These are phyloP conservation scores for Scenedesmus sp. DNA, from an alignment of 163 green algal species.

Conservation along the genomic window DNA sequence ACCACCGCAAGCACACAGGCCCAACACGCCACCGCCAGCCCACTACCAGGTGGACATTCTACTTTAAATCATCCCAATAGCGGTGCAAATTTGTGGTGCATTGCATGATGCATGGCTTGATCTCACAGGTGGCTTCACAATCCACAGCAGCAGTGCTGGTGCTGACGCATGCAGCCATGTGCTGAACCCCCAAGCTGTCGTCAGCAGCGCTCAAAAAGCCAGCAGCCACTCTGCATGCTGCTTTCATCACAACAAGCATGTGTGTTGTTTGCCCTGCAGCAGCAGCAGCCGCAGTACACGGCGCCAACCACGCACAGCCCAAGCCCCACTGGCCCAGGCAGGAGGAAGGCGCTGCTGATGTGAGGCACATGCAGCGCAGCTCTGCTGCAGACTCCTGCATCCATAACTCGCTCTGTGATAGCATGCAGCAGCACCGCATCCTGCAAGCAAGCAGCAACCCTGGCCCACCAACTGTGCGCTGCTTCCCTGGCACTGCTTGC, in stretches of 20 bases:
- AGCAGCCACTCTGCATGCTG: not conserved
- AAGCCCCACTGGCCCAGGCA: not conserved
- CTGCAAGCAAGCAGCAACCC: not conserved
- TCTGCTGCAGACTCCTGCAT: not conserved
- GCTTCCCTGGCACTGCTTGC: not conserved
- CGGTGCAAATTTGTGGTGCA: not conserved
- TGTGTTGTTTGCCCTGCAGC: not conserved
- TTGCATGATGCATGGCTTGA: too few relatives aligned
- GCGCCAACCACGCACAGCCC: slow-evolving; percentile 10
- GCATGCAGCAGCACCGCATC: not conserved
- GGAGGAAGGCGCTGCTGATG: slow-evolving; percentile 46
- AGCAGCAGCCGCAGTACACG: slow-evolving; percentile 30
- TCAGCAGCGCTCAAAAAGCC: too few relatives aligned
- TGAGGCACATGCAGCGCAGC: not conserved
- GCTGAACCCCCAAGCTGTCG: too few relatives aligned
- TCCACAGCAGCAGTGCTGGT: too few relatives aligned
- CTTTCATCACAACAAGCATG: not conserved
- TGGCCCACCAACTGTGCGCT: not conserved
- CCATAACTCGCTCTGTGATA: not conserved
- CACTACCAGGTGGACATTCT: not conserved
- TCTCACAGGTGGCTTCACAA: too few relatives aligned
- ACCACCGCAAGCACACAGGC: not conserved
- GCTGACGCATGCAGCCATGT: too few relatives aligned
- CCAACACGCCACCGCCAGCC: not conserved
- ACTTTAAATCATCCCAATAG: not conserved